Percentiles rank a stretch among this genome's conserved stretches.
Conservation (phyloP, 2,329 filamentous ascomycete species). For the Metarhizium brunneum region DNA sequence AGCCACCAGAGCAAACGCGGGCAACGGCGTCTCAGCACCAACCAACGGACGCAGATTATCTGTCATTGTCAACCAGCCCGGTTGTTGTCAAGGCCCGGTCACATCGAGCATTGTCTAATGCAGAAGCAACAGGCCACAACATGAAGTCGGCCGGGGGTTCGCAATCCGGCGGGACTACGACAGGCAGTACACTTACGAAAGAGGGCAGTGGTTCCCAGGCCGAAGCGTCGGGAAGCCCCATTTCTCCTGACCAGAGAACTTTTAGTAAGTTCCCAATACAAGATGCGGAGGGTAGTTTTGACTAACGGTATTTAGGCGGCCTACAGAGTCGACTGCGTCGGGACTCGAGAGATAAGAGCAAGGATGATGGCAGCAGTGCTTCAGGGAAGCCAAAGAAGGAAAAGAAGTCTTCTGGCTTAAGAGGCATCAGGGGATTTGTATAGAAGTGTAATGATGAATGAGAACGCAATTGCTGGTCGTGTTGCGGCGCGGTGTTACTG, state of each 20-base stretch:
- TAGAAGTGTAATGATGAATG: conserved; percentile 5
- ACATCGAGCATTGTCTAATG: conserved; percentile 34
- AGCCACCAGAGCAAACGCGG: background rate
- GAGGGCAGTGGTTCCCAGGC: background rate
- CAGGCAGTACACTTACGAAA: background rate
- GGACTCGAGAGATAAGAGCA: conserved; percentile 38
- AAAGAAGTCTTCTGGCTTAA: conserved; percentile 27
- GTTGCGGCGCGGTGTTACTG: background rate
- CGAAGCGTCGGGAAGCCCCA: conserved; percentile 11
- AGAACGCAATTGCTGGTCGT: background rate
- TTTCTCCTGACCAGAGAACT: conserved; percentile 31
- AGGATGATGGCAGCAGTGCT: conserved; percentile 28
- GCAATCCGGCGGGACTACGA: conserved; percentile 11
- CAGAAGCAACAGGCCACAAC: conserved; percentile 34
- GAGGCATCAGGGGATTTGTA: conserved; percentile 32
- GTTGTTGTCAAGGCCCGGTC: conserved; percentile 26
- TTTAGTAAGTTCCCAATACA: conserved; percentile 26
- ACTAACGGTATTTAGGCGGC: conserved; percentile 25
- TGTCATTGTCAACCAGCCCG: conserved; percentile 28
- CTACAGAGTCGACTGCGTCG: conserved; percentile 38
- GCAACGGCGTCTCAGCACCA: background rate
- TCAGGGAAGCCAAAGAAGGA: conserved; percentile 23
- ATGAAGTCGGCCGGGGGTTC: conserved; percentile 32
- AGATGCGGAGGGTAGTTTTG: background rate
- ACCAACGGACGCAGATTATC: conserved; percentile 21